Base-by-base conservation (phyloP, 2,329 filamentous ascomycete genomes). In the Ophiostoma triangulosporum region DNA sequence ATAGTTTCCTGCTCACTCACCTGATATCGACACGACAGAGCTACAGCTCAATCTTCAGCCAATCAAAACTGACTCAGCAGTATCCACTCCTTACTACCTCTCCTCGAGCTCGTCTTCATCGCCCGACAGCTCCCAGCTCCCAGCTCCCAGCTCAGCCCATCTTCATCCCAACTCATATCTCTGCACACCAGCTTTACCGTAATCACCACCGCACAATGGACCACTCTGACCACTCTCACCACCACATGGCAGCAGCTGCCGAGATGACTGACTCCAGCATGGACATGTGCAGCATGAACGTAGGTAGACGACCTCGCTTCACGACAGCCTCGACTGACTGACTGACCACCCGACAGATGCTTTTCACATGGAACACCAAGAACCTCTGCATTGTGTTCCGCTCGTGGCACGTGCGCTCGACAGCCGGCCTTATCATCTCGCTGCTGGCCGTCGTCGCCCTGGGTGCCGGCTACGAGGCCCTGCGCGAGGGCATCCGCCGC, bases 331-430 rank as follows among this genome's bases (percentile, higher is more conserved):
- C n/a, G n/a, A n/a, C n/a, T n/a, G n/a, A 17, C 4, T 6, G 11
- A 45, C 43, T 40, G 15, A 29, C 26, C 11, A 33, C n/a, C n/a
- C 36, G 26, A 20, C 61, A 95, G 89, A 97, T 96, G 91, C 81
- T 97, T 60, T 98, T 98, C 74, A 97, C 89, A 57, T 98, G 91
- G 91, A 81, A 89, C 67, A 91, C 90, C 3, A 80, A 76, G 54
- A 86, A 97, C 70, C 87, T 98, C 59, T 98, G 93, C 77, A 94
- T 98, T 69, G 80, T 98, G 68, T 98, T 97, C 75, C 78, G 77
- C 62, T 81, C 83, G 69, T 98, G 93, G 93, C 90, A 87, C 70
- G 72, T 98, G 68, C 82, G 77, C 57, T 82, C 83, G 57, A 82
- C 83, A 3, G 64, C 78, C 51, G 85, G 85, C 32, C 83, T 98